Conservation (phyloP, 441 rosid genomes). For the Sinapis alba region DNA sequence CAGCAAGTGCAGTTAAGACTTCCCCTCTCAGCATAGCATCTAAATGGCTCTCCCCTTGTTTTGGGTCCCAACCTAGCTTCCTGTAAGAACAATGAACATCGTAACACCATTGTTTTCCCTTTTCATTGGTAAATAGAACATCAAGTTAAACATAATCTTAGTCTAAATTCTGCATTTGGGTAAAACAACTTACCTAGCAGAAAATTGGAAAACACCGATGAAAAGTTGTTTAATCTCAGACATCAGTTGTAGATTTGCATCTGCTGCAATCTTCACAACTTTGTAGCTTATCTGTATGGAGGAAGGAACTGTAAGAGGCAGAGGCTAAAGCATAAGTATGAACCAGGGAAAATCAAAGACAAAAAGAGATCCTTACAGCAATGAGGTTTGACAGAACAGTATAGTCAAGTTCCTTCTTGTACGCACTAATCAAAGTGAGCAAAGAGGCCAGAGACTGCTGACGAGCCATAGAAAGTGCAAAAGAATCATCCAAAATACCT, state of each 20-base stretch:
- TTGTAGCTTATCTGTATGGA: conserved; percentile 67
- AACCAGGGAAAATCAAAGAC: conserved; percentile 1
- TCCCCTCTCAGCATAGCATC: conserved; percentile 96
- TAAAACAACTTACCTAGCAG: conserved; percentile 71
- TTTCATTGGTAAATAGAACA: neutral
- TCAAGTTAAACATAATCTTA: neutral
- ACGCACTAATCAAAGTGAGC: conserved; percentile 78
- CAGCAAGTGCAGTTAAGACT: conserved; percentile 77
- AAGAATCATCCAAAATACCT: conserved; percentile 95
- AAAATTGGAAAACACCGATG: conserved; percentile 56
- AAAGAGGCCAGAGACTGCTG: conserved; percentile 77
- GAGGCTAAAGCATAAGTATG: neutral
- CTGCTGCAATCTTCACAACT: conserved; percentile 74
- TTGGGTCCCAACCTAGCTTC: conserved; percentile 92
- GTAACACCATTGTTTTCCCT: neutral
- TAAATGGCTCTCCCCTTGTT: conserved; percentile 88
- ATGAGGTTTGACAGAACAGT: conserved; percentile 85
- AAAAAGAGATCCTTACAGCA: conserved; percentile 50
- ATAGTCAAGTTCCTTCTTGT: conserved; percentile 79
- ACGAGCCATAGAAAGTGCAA: conserved; percentile 94
- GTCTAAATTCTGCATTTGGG: conserved; percentile 1
- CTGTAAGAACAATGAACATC: conserved; percentile 42
- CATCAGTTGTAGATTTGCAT: conserved; percentile 67
- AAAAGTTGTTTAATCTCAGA: conserved; percentile 62
- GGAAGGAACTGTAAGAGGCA: conserved; percentile 37